These are phyloP conservation scores for Euphorbia lathyris DNA, from an alignment of 345 rosid genomes.

Conservation along the genomic window DNA sequence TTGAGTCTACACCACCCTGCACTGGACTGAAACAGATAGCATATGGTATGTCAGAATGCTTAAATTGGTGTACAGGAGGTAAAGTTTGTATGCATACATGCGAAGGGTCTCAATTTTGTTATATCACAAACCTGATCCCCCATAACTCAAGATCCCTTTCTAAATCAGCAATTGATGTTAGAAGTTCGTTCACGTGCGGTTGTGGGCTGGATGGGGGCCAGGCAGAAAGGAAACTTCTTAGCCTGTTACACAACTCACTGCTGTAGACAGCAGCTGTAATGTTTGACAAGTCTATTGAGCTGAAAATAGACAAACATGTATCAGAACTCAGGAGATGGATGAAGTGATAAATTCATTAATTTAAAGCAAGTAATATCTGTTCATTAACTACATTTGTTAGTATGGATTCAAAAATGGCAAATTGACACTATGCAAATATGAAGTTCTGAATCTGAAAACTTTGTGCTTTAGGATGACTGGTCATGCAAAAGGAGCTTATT, in stretches of 20 bases:
- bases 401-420: not conserved
- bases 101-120: not conserved
- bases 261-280: conserved; percentile 32
- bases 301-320: conserved; percentile 21
- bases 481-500: not conserved
- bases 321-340: conserved; percentile 22
- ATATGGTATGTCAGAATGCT: conserved; percentile 6
- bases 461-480: not conserved
- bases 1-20: conserved; percentile 30
- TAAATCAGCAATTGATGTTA: conserved; percentile 27
- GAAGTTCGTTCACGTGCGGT: conserved; percentile 32
- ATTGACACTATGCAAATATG: not conserved
- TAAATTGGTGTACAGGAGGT: not conserved
- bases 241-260: conserved; percentile 29
- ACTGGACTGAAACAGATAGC: conserved; percentile 21
- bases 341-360: conserved; percentile 4
- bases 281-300: conserved; percentile 32
- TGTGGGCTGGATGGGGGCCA: conserved; percentile 36
- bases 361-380: not conserved
- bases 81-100: not conserved
- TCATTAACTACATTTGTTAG: not conserved
- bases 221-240: conserved; percentile 26
- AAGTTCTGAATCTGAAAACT: not conserved
- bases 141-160: conserved; percentile 26
- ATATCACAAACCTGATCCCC: conserved; percentile 28